Evolutionary conservation across 1,284 basidiomycete species (phyloP).

Genomic region (Pisolithus thermaeus): DNA sequence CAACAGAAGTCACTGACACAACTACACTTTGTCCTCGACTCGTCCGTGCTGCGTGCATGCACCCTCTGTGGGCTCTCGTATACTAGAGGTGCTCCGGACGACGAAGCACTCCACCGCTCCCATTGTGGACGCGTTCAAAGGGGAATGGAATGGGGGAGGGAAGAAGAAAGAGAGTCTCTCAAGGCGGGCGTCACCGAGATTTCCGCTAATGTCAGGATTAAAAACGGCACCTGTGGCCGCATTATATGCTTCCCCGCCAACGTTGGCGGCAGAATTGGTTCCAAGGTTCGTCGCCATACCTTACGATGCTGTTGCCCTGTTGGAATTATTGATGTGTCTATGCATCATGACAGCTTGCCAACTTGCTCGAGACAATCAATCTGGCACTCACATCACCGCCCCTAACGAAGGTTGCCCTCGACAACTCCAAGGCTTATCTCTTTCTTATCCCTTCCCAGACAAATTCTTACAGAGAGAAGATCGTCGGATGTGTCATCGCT

Average conservation of each 20-base stretch:
- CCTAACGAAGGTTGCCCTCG: slow-evolving; percentile 44
- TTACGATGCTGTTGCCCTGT: background rate
- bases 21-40: slow-evolving; percentile 68
- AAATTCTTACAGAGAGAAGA: slow-evolving; percentile 53
- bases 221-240: slow-evolving; percentile 53
- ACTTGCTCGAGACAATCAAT: slow-evolving; percentile 67
- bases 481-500: slow-evolving; percentile 73
- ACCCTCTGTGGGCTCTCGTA: slow-evolving; percentile 65
- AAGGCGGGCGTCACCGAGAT: slow-evolving; percentile 52
- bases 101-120: slow-evolving; percentile 64
- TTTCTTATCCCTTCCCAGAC: slow-evolving; percentile 54
- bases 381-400: slow-evolving; percentile 67
- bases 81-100: slow-evolving; percentile 69
- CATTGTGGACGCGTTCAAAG: slow-evolving; percentile 67
- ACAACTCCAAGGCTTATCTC: slow-evolving; percentile 63
- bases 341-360: slow-evolving; percentile 42
- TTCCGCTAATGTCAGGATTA: slow-evolving; percentile 46
- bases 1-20: slow-evolving; percentile 56
- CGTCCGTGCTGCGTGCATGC: slow-evolving; percentile 59
- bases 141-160: slow-evolving; percentile 77
- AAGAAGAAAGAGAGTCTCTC: slow-evolving; percentile 59
- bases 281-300: slow-evolving; percentile 47
- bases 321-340: background rate
- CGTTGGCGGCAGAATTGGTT: slow-evolving; percentile 60
- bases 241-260: slow-evolving; percentile 64